Conservation (phyloP, 768 basidiomycete species). For the Tubosaeta sp. region DNA sequence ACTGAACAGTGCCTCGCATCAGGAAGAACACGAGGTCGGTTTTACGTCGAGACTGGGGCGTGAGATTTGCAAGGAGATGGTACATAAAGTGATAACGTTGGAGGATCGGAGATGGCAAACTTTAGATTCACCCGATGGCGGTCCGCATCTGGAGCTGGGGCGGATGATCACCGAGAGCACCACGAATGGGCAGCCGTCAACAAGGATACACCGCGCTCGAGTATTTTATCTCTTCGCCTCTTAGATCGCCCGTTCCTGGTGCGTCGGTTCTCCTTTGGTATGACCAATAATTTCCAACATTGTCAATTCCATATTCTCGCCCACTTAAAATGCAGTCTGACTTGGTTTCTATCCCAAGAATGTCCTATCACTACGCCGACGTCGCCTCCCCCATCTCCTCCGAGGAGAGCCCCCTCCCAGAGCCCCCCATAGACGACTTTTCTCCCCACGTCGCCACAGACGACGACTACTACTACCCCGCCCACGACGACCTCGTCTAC, state of each 20-base stretch:
- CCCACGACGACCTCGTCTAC: slow-evolving; percentile 23
- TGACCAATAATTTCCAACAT: not conserved
- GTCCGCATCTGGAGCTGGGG: not conserved
- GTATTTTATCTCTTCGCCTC: too few species aligned
- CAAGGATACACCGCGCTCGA: too few species aligned
- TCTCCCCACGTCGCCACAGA: slow-evolving; percentile 21
- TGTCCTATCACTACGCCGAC: slow-evolving; percentile 2
- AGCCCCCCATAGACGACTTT: slow-evolving; percentile 32
- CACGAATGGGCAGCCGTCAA: too few species aligned
- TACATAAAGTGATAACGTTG: slow-evolving; percentile 34
- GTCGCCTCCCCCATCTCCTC: slow-evolving; percentile 40
- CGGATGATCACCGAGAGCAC: too few species aligned
- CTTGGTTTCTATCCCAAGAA: too few species aligned
- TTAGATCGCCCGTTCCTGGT: too few species aligned
- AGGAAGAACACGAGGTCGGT: too few species aligned
- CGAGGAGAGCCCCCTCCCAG: slow-evolving; percentile 37
- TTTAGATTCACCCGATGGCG: slow-evolving; percentile 29
- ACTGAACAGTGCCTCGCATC: too few species aligned
- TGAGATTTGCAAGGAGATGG: slow-evolving; percentile 28
- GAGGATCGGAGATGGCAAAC: slow-evolving; percentile 33
- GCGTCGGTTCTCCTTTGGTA: too few species aligned
- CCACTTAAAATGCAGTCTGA: too few species aligned
- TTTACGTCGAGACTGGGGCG: slow-evolving; percentile 25
- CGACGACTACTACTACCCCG: slow-evolving; percentile 29
- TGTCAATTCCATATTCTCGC: not conserved